These are phyloP conservation scores for Verticillium isaacii DNA, from an alignment of 2,329 filamentous ascomycete species.

Conservation along the genomic window DNA sequence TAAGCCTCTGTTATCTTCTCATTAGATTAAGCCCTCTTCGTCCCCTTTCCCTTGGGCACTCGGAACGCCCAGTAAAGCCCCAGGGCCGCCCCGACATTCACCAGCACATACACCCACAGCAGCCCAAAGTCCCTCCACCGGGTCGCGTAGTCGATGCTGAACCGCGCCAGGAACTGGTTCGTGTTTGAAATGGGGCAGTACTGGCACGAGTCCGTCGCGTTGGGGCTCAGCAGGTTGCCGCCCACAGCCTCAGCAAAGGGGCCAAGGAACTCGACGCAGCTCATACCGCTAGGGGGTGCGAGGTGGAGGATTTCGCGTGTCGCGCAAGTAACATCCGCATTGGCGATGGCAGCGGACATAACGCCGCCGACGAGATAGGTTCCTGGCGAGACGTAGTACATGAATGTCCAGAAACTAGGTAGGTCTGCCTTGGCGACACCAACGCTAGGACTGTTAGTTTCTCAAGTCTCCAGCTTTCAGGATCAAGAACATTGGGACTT, in stretches of 20 bases:
- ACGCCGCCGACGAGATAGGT: constrained; percentile 65
- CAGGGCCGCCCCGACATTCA: constrained; percentile 42
- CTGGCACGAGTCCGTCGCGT: constrained; percentile 35
- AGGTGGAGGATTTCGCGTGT: constrained; percentile 47
- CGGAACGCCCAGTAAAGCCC: constrained; percentile 40
- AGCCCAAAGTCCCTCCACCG: constrained; percentile 53
- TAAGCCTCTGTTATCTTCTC: no score
- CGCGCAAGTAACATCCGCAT: constrained; percentile 15
- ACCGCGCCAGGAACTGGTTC: constrained; percentile 28
- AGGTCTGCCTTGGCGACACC: constrained; percentile 50
- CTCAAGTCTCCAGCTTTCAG: neutral
- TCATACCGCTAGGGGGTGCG: constrained; percentile 43
- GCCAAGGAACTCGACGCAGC: constrained; percentile 45
- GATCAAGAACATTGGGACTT: neutral
- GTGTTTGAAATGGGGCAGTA: constrained; percentile 33
- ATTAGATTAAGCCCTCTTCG: neutral
- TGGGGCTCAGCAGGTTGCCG: constrained; percentile 42
- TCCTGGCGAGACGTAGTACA: constrained; percentile 64
- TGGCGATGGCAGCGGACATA: constrained; percentile 27
- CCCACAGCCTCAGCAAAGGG: constrained; percentile 34
- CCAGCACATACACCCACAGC: constrained; percentile 45
- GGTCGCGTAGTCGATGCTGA: constrained; percentile 38
- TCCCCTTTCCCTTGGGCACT: constrained; percentile 19
- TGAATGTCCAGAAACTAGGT: constrained; percentile 66
- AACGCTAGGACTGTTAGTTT: constrained; percentile 37